phyloP scores from a whole-genome alignment of 805 yeast genomes.

The Yarrowia divulgata region DNA sequence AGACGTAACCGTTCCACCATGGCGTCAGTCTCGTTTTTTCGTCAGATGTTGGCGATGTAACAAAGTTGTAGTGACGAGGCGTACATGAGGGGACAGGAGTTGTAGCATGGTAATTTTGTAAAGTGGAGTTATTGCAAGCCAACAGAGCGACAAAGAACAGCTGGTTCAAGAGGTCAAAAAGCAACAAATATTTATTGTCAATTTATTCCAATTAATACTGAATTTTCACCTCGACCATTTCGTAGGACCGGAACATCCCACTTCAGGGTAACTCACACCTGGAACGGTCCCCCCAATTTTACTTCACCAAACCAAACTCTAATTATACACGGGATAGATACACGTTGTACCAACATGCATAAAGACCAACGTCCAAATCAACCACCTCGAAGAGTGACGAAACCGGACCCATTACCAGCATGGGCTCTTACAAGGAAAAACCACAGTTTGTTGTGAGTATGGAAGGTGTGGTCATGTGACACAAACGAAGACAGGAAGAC shows the following conservation, averaged over 20 bases:
- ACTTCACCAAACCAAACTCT: background rate
- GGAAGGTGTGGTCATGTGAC: background rate
- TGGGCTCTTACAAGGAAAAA: constrained; percentile 20
- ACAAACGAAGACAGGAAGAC: no score
- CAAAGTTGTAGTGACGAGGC: background rate
- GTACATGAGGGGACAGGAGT: background rate
- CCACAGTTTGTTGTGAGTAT: constrained; percentile 32
- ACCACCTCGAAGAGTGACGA: background rate
- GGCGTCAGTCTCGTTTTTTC: background rate
- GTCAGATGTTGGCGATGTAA: constrained; percentile 15
- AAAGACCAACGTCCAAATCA: background rate
- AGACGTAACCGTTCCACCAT: constrained; percentile 30
- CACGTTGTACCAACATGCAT: background rate
- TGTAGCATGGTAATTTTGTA: background rate
- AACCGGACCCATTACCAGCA: background rate
- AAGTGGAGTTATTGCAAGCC: no score
- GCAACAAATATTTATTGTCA: background rate
- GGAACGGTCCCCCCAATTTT: background rate
- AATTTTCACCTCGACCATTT: no score
- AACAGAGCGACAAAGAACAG: background rate
- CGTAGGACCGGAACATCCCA: background rate
- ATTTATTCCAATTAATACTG: background rate
- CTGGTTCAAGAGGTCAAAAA: background rate
- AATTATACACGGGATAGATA: constrained; percentile 1
- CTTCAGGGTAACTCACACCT: constrained; percentile 11